Evolutionary conservation across 75 land plant species (phyloP), one percentile per base, ranked within the genome.

Genomic region (Selaginella moellendorffii): DNA sequence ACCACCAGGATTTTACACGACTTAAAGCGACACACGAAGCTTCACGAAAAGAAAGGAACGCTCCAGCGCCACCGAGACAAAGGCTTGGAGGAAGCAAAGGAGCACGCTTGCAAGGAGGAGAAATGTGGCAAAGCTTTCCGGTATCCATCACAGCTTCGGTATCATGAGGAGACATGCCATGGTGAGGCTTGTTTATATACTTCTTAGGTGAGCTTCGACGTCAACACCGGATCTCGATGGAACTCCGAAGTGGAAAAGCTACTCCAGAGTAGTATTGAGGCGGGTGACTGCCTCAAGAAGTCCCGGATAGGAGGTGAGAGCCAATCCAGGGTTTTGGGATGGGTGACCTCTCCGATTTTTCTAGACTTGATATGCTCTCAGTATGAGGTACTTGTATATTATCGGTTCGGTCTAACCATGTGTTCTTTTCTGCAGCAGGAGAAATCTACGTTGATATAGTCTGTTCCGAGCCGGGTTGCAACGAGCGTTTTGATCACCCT

Each of bases 181-280:
- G 14, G 46, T 14, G 46, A 14, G 5, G 46, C 5, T 5, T n/a
- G n/a, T n/a, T n/a, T n/a, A n/a, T n/a, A n/a, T n/a, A n/a, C n/a
- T n/a, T n/a, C n/a, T n/a, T n/a, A n/a, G n/a, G n/a, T n/a, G n/a
- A n/a, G n/a, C n/a, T n/a, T n/a, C 46, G 46, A 36, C 5, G 46
- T 36, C 10, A 36, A 36, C 46, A 36, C 46, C 14, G 46, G 46
- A 36, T n/a, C n/a, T n/a, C n/a, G n/a, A n/a, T n/a, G n/a, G n/a
- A n/a, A n/a, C n/a, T n/a, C n/a, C n/a, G n/a, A n/a, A n/a, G n/a
- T n/a, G n/a, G n/a, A n/a, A n/a, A n/a, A n/a, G n/a, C n/a, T n/a
- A n/a, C n/a, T n/a, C 46, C 46, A 36, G 46, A 36, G 46, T 36
- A 36, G 46, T 36, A 36, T 36, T 36, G 46, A 36, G 46, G 46